Evolutionary conservation across 1,139 yeast genomes (phyloP).

Genomic region (Hemisphaericaspora xylanilytica): DNA sequence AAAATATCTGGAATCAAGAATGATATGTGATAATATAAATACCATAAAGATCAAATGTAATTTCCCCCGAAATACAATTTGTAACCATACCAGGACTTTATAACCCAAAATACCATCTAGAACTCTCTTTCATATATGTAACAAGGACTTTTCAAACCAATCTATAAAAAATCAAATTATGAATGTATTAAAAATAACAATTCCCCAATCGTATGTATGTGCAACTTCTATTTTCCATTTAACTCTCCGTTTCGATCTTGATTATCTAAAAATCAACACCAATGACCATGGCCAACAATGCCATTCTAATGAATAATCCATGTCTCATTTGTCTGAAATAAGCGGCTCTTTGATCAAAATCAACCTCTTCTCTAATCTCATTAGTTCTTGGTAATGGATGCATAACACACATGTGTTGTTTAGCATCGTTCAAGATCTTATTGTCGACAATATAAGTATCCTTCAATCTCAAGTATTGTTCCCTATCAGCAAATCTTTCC

Average conservation of each 20-base stretch:
- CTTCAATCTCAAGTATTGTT: conserved; percentile 83
- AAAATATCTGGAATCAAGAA: no score
- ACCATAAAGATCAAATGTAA: not conserved
- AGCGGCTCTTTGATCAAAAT: conserved; percentile 98
- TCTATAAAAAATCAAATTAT: not conserved
- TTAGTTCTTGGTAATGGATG: conserved; percentile 98
- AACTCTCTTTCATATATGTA: no score
- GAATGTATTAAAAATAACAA: not conserved
- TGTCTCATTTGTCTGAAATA: conserved; percentile 99
- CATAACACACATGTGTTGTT: conserved; percentile 98
- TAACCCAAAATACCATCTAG: no score
- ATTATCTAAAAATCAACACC: conserved; percentile 73
- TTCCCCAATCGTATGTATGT: not conserved
- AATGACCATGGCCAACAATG: conserved; percentile 94
- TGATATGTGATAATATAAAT: no score
- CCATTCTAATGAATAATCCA: conserved; percentile 98
- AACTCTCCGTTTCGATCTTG: no score
- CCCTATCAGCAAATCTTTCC: conserved; percentile 81
- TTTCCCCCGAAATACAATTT: not conserved
- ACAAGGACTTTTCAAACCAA: no score
- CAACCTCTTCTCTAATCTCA: conserved; percentile 97
- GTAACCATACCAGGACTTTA: no score
- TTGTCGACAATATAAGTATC: conserved; percentile 92
- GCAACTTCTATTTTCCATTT: no score
- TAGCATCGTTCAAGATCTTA: conserved; percentile 85